These are phyloP conservation scores for Lipomyces spencermartinsiae DNA, from an alignment of 805 yeast species.

Conservation along the genomic window DNA sequence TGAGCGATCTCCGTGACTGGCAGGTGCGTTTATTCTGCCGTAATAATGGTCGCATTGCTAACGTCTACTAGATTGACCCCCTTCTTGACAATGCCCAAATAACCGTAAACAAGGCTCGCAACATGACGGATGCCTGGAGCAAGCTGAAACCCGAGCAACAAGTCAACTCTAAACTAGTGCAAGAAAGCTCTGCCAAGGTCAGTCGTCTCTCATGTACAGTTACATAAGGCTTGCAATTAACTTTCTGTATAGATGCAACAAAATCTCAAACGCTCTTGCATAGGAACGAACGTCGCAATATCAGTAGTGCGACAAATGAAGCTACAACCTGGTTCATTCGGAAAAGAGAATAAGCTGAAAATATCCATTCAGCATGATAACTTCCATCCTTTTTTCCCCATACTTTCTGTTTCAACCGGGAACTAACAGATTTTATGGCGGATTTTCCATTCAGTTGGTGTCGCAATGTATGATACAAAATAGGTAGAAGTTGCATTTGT, in stretches of 20 bases:
- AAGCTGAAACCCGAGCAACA: slow-evolving; percentile 5
- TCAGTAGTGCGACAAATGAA: slow-evolving; percentile 18
- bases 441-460: not conserved
- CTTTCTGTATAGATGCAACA: not conserved
- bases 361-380: slow-evolving; percentile 46
- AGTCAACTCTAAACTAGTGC: slow-evolving; percentile 15
- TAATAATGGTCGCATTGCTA: not conserved
- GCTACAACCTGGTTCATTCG: not conserved
- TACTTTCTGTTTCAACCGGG: slow-evolving; percentile 30
- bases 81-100: slow-evolving; percentile 18
- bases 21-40: slow-evolving; percentile 9
- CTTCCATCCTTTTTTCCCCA: slow-evolving; percentile 58
- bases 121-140: slow-evolving; percentile 10
- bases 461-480: not conserved
- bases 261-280: slow-evolving; percentile 20
- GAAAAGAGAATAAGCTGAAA: slow-evolving; percentile 7
- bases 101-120: slow-evolving; percentile 10
- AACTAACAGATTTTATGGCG: not conserved
- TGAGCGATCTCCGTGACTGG: slow-evolving; percentile 22
- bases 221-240: not conserved
- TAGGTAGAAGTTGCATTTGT: not conserved
- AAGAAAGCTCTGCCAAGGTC: slow-evolving; percentile 8
- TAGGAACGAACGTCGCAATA: slow-evolving; percentile 26
- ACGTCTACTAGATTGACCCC: slow-evolving; percentile 3
- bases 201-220: not conserved